Evolutionary conservation across 306 rosid species (phyloP).

Genomic region (Mimosa bimucronata): DNA sequence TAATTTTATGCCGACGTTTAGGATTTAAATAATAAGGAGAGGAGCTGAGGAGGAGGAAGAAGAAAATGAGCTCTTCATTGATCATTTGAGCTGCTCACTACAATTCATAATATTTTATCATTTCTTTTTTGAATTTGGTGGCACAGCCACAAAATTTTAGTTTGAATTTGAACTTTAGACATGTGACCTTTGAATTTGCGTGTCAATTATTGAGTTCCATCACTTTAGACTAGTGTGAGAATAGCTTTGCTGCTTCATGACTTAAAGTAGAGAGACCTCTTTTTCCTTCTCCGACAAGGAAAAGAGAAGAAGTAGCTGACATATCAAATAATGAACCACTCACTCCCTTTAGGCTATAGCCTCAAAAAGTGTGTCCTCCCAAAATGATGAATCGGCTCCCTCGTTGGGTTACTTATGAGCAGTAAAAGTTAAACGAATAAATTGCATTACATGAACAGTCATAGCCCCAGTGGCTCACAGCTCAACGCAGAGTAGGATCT

Average conservation of each 20-base stretch:
- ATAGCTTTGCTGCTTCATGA: conserved; percentile 62
- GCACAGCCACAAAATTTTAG: background rate
- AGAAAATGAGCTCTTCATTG: background rate
- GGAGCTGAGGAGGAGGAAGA: background rate
- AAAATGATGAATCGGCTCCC: conserved; percentile 31
- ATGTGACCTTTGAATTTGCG: conserved; percentile 7
- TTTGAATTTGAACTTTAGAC: conserved; percentile 32
- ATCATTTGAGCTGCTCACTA: conserved; percentile 1
- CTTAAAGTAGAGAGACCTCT: conserved; percentile 52
- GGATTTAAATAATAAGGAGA: background rate
- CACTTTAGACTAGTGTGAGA: conserved; percentile 27
- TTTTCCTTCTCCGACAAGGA: conserved; percentile 49
- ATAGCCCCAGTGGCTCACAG: conserved; percentile 39
- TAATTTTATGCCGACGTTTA: background rate
- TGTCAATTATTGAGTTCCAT: conserved; percentile 23
- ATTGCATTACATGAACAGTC: conserved; percentile 4
- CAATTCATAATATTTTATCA: background rate
- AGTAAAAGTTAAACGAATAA: conserved; percentile 19
- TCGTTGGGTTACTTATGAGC: conserved; percentile 25
- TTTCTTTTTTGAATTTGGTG: conserved; percentile 6
- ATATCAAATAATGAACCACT: conserved; percentile 44
- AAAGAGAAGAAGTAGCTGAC: conserved; percentile 38
- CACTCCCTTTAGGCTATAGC: conserved; percentile 41
- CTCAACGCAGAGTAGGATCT: conserved; percentile 6
- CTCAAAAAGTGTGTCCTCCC: conserved; percentile 42